A percentile compares a stretch with the other conserved stretches of the same genome.
Evolutionary conservation across 805 yeast species (phyloP).

Genomic region (Wickerhamomyces rabaulensis): DNA sequence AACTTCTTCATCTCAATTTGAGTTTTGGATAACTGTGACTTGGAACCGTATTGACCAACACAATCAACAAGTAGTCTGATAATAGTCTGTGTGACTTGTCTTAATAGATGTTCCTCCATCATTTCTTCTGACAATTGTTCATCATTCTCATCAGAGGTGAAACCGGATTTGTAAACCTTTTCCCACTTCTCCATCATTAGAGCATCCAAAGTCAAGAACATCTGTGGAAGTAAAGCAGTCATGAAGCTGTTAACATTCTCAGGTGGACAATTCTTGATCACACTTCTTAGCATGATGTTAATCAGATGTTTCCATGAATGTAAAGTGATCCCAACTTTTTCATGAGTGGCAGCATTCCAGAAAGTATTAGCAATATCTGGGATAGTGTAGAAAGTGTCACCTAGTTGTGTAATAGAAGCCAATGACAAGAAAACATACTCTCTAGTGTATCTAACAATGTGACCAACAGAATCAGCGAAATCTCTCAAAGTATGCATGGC

Average conservation of each 20-base stretch:
- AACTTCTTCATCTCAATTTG: constrained; percentile 62
- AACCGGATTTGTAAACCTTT: constrained; percentile 43
- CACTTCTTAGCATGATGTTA: constrained; percentile 80
- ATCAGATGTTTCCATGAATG: constrained; percentile 98
- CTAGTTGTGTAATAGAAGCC: constrained; percentile 84
- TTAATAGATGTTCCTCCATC: constrained; percentile 92
- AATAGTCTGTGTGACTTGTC: constrained; percentile 90
- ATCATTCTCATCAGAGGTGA: constrained; percentile 44
- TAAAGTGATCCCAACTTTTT: constrained; percentile 76
- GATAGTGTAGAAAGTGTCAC: constrained; percentile 80
- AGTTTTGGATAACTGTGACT: constrained; percentile 42
- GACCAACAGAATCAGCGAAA: constrained; percentile 97
- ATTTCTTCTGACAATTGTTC: constrained; percentile 91
- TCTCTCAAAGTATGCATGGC: constrained; percentile 93
- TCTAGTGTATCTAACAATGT: constrained; percentile 88
- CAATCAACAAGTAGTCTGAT: constrained; percentile 83
- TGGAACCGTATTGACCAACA: constrained; percentile 66
- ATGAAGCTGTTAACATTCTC: constrained; percentile 62
- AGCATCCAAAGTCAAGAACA: constrained; percentile 66
- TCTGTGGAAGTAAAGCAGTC: constrained; percentile 72
- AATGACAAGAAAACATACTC: constrained; percentile 91
- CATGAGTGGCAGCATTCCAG: constrained; percentile 77
- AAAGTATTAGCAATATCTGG: constrained; percentile 73
- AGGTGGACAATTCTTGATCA: constrained; percentile 83
- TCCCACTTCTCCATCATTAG: constrained; percentile 78